phyloP scores from a whole-genome alignment of 139 green algal species.

The Chlorella sp. region DNA sequence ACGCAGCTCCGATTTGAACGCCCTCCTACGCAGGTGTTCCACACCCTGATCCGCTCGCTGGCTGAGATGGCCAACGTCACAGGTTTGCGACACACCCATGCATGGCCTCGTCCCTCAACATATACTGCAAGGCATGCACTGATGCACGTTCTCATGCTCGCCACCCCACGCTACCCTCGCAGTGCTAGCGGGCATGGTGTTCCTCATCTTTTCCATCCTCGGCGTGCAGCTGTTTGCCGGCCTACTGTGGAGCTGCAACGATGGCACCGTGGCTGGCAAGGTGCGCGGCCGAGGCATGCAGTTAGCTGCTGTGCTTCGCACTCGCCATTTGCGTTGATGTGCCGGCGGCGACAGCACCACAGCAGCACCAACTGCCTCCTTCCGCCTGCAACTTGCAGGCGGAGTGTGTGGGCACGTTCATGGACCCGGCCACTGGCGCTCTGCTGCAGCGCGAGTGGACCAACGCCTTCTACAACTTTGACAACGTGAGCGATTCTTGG shows the following conservation, averaged over 20 bases:
- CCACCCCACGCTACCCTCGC: conserved; percentile 25
- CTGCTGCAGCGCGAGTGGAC: conserved; percentile 49
- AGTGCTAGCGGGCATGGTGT: conserved; percentile 76
- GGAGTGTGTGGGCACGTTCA: conserved; percentile 65
- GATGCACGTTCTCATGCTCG: too few relatives aligned
- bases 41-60: conserved; percentile 71
- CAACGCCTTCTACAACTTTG: conserved; percentile 77
- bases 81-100: too few relatives aligned
- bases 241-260: conserved; percentile 75
- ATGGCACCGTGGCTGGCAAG: conserved; percentile 55
- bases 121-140: too few relatives aligned
- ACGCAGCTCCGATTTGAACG: too few relatives aligned
- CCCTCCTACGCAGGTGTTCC: conserved; percentile 54
- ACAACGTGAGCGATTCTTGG: conserved; percentile 76
- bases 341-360: too few relatives aligned
- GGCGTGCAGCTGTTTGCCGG: conserved; percentile 82
- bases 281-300: background rate
- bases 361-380: background rate
- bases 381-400: background rate
- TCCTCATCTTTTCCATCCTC: conserved; percentile 89
- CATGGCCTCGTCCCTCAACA: too few relatives aligned
- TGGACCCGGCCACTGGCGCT: conserved; percentile 27
- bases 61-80: conserved; percentile 80
- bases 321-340: too few relatives aligned
- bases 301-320: too few relatives aligned